Evolutionary conservation across 495 filamentous ascomycete species (phyloP).

Genomic region (Hypoxylon crocopeplum): DNA sequence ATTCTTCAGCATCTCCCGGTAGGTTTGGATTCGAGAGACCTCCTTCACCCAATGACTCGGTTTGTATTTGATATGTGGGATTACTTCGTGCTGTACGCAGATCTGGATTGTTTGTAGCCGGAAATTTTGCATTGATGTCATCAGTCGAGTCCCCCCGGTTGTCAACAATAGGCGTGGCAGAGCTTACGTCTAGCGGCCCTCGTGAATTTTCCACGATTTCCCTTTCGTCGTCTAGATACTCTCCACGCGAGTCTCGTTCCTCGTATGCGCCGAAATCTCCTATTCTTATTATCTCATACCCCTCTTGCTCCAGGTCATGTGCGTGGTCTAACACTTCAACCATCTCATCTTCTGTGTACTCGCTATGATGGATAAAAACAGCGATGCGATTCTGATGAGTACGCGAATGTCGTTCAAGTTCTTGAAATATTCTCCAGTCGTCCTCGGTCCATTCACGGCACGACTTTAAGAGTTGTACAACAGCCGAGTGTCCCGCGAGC

Average conservation of each 20-base stretch:
- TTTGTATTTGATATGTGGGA: background rate
- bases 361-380: background rate
- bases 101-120: background rate
- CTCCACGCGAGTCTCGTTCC: too few species aligned
- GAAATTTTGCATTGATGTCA: background rate
- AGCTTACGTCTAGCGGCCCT: too few species aligned
- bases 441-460: background rate
- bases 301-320: too few species aligned
- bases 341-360: background rate
- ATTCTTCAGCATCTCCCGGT: background rate
- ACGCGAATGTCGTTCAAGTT: too few species aligned
- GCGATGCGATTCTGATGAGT: too few species aligned
- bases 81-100: background rate
- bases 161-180: too few species aligned
- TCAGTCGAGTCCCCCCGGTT: background rate
- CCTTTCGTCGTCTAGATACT: too few species aligned
- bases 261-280: too few species aligned
- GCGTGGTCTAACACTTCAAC: background rate
- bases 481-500: background rate
- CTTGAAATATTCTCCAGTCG: background rate
- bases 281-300: too few species aligned
- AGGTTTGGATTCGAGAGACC: background rate
- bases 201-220: background rate
- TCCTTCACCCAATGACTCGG: background rate
- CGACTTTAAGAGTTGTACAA: conserved; percentile 3